Evolutionary conservation across 306 rosid genomes (phyloP).

Genomic region (Cucurbita pepo): DNA sequence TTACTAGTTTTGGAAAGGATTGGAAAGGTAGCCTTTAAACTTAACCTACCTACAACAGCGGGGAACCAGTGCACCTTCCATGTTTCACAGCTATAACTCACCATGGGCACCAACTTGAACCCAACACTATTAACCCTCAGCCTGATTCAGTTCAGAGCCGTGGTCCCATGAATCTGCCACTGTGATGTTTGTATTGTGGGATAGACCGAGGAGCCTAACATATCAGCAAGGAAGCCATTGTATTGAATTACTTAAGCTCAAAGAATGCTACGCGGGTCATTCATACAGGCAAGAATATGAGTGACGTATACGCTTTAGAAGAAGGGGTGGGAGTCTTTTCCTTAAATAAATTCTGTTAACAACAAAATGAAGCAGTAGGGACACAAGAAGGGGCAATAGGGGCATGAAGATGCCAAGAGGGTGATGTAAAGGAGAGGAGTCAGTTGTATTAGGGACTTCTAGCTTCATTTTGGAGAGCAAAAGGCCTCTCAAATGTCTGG

Average conservation of each 20-base stretch:
- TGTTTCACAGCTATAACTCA: neutral
- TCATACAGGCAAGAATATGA: neutral
- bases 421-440: neutral
- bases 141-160: neutral
- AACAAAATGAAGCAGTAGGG: neutral
- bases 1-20: neutral
- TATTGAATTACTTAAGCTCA: neutral
- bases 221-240: no score
- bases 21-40: neutral
- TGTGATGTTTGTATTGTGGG: no score
- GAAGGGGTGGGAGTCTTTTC: neutral
- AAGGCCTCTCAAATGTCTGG: neutral
- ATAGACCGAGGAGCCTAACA: no score
- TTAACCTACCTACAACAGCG: neutral
- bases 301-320: neutral
- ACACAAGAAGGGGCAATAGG: neutral
- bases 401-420: neutral
- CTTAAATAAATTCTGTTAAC: neutral
- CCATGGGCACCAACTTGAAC: neutral
- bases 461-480: neutral
- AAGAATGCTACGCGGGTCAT: neutral
- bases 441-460: neutral
- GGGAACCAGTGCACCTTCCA: neutral
- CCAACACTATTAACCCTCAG: neutral
- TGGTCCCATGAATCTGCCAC: no score